Evolutionary conservation across 176 grass and related monocot species (phyloP).

Genomic region (Hsuehochloa calcarea): DNA sequence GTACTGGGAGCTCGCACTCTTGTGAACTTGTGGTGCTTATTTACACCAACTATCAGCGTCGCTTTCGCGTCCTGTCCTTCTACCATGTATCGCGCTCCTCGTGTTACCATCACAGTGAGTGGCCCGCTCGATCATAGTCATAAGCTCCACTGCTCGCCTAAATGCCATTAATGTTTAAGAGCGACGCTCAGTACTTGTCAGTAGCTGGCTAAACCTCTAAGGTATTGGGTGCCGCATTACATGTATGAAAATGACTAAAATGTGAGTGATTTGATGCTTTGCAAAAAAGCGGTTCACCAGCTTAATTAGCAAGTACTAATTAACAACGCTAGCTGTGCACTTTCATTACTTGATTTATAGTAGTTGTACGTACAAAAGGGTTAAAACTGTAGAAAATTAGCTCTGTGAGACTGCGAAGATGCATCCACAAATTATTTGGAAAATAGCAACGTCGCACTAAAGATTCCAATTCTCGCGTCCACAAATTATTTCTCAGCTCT

Average conservation of each 20-base stretch:
- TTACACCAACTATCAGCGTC: constrained; percentile 23
- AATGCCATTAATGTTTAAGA: neutral
- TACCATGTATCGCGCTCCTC: constrained; percentile 8
- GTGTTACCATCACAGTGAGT: neutral
- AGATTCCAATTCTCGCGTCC: too few relatives aligned
- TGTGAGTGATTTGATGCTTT: neutral
- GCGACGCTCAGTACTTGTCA: neutral
- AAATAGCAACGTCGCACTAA: neutral
- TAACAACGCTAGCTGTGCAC: neutral
- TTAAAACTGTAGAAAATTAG: neutral
- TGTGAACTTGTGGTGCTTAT: constrained; percentile 26
- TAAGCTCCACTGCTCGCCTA: neutral
- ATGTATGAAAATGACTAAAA: neutral
- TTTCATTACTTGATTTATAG: neutral
- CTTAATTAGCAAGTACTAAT: neutral
- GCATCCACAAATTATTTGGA: neutral
- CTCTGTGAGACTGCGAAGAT: neutral
- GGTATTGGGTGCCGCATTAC: neutral
- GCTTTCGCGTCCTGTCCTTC: constrained; percentile 42
- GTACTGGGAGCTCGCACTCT: constrained; percentile 9
- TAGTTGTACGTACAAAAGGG: neutral
- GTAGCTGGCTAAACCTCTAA: neutral
- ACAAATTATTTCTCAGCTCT: too few relatives aligned
- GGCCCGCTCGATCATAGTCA: neutral
- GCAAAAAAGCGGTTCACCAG: neutral